These are phyloP conservation scores for Circinella minor DNA, from an alignment of 371 early-diverging fungal genomes.

Conservation along the genomic window DNA sequence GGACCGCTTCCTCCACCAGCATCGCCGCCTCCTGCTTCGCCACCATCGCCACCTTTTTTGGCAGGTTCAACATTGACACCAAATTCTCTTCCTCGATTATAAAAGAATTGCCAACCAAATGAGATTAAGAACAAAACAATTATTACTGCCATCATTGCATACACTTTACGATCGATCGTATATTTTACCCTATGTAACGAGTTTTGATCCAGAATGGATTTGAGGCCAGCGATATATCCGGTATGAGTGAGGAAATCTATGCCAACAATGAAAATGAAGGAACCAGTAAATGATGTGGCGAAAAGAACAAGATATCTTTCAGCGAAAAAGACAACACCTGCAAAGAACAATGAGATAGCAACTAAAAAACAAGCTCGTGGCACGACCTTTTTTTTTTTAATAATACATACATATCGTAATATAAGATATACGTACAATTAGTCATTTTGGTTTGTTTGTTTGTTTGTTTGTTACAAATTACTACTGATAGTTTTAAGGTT, in stretches of 20 bases:
- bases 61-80: slow-evolving; percentile 20
- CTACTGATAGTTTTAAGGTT: too few relatives aligned
- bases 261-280: slow-evolving; percentile 24
- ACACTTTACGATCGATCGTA: slow-evolving; percentile 16
- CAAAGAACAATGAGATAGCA: slow-evolving; percentile 23
- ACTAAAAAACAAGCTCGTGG: slow-evolving; percentile 31
- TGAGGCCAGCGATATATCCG: slow-evolving; percentile 28
- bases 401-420: too few relatives aligned
- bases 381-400: slow-evolving; percentile 6
- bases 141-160: slow-evolving; percentile 28
- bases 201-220: slow-evolving; percentile 23
- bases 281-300: slow-evolving; percentile 26
- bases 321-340: slow-evolving; percentile 20
- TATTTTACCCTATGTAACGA: slow-evolving; percentile 21
- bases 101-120: slow-evolving; percentile 30
- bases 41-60: slow-evolving; percentile 9
- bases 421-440: too few relatives aligned
- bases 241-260: slow-evolving; percentile 27
- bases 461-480: too few relatives aligned
- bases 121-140: slow-evolving; percentile 31
- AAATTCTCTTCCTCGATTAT: slow-evolving; percentile 28
- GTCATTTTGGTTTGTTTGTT: too few relatives aligned
- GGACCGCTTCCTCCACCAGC: background rate
- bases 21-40: background rate
- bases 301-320: slow-evolving; percentile 28